Conservation (phyloP, 805 yeast genomes). For the Sugiyamaella smithiae region DNA sequence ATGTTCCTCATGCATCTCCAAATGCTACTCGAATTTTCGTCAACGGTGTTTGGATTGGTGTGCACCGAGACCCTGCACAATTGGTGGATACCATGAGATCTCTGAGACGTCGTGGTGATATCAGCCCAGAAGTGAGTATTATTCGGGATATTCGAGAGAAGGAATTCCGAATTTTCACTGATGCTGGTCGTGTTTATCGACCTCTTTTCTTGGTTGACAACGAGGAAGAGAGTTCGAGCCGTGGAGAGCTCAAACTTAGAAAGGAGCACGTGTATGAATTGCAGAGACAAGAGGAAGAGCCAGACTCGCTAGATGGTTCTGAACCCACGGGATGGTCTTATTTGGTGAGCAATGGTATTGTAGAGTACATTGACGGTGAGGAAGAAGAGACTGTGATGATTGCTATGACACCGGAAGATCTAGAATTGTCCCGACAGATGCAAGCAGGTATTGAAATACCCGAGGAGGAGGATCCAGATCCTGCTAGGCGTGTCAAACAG, state of each 20-base stretch:
- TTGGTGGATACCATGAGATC: slow-evolving; percentile 87
- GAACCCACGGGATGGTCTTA: slow-evolving; percentile 77
- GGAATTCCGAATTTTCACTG: slow-evolving; percentile 94
- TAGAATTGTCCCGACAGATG: slow-evolving; percentile 57
- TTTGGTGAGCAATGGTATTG: slow-evolving; percentile 77
- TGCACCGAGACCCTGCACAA: slow-evolving; percentile 93
- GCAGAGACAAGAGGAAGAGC: slow-evolving; percentile 42
- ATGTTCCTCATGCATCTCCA: slow-evolving; percentile 86
- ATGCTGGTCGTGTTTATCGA: slow-evolving; percentile 97
- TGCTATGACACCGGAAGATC: slow-evolving; percentile 98
- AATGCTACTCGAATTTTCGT: slow-evolving; percentile 93
- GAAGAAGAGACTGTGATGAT: slow-evolving; percentile 98
- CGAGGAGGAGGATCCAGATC: slow-evolving; percentile 52
- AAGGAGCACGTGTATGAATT: slow-evolving; percentile 80
- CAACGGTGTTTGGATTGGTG: slow-evolving; percentile 99
- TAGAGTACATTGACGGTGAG: slow-evolving; percentile 97
- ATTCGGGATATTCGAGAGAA: slow-evolving; percentile 96
- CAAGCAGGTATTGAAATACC: slow-evolving; percentile 38
- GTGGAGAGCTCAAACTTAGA: slow-evolving; percentile 76
- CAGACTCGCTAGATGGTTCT: slow-evolving; percentile 38
- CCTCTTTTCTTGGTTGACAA: slow-evolving; percentile 93
- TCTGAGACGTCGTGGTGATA: slow-evolving; percentile 91
- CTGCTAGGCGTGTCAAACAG: slow-evolving; percentile 84
- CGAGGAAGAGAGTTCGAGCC: slow-evolving; percentile 46
- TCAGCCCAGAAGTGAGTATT: slow-evolving; percentile 93